Evolutionary conservation across 75 land plant species (phyloP).

Genomic region (Pinus albicaulis): DNA sequence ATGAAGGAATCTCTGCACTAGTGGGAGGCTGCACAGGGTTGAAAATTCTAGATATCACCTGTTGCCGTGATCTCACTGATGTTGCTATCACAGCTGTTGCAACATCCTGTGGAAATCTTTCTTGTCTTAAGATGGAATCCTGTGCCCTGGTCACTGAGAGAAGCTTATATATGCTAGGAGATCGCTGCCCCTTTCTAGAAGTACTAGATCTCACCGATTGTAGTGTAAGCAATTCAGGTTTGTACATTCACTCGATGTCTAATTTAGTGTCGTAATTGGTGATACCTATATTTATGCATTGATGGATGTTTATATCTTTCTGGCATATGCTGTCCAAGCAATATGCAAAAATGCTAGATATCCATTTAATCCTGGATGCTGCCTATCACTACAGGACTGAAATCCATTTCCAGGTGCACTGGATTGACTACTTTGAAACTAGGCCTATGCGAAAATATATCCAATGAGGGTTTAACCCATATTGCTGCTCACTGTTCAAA

Average conservation of each 20-base stretch:
- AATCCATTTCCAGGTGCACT: slow-evolving; percentile 62
- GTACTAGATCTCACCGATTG: slow-evolving; percentile 94
- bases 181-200: slow-evolving; percentile 55
- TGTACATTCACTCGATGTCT: slow-evolving; percentile 12
- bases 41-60: slow-evolving; percentile 81
- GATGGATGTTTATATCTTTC: neutral
- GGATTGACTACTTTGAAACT: slow-evolving; percentile 63
- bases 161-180: slow-evolving; percentile 61
- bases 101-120: slow-evolving; percentile 55
- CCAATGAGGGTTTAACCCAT: slow-evolving; percentile 58
- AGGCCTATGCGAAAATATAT: slow-evolving; percentile 68
- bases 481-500: slow-evolving; percentile 56
- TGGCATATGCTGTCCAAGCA: too few species aligned
- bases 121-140: slow-evolving; percentile 87
- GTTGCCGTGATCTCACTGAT: slow-evolving; percentile 82
- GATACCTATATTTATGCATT: neutral
- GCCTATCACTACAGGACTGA: slow-evolving; percentile 59
- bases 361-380: neutral
- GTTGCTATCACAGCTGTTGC: slow-evolving; percentile 53
- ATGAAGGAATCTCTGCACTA: slow-evolving; percentile 66
- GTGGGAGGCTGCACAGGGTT: slow-evolving; percentile 57
- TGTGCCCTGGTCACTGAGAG: slow-evolving; percentile 59
- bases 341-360: too few species aligned
- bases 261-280: neutral
- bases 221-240: slow-evolving; percentile 78